Conservation (phyloP, 768 basidiomycete species). For the Tulasnella sp. region DNA sequence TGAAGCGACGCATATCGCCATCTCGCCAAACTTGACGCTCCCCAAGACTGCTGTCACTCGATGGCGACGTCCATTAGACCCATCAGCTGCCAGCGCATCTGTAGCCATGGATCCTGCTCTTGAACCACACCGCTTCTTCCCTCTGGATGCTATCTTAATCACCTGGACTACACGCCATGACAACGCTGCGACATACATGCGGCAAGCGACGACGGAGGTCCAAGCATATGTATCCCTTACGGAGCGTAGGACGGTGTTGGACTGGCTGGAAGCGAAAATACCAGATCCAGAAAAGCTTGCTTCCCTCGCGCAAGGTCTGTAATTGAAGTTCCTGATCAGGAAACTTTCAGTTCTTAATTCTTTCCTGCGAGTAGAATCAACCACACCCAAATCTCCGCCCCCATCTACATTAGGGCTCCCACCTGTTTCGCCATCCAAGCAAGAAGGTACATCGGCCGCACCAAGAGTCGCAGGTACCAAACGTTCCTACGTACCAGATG, state of each 20-base stretch:
- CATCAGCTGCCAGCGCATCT: conserved; percentile 23
- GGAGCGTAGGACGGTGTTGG: conserved; percentile 75
- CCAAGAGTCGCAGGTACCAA: conserved; percentile 40
- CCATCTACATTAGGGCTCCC: conserved; percentile 22
- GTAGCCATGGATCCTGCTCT: conserved; percentile 30
- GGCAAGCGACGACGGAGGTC: conserved; percentile 60
- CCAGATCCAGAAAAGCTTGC: conserved; percentile 42
- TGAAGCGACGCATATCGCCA: conserved; percentile 53
- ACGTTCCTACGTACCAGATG: conserved; percentile 67
- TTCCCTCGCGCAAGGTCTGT: conserved; percentile 35
- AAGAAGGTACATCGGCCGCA: conserved; percentile 16
- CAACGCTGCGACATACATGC: conserved; percentile 78
- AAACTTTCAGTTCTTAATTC: conserved; percentile 4
- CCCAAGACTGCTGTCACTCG: conserved; percentile 70
- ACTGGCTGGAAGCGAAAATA: conserved; percentile 64
- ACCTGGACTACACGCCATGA: conserved; percentile 70
- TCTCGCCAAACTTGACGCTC: conserved; percentile 42
- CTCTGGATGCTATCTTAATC: conserved; percentile 73
- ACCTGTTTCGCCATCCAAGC: conserved; percentile 17
- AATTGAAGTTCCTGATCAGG: neutral
- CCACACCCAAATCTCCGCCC: conserved; percentile 52
- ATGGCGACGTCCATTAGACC: conserved; percentile 50
- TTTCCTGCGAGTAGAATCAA: conserved; percentile 36
- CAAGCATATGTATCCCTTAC: conserved; percentile 71
- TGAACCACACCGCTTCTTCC: conserved; percentile 51